A percentile compares a stretch with the other conserved stretches of the same genome.
phyloP scores from a whole-genome alignment of 2,329 filamentous ascomycete species.

The Stemphylium lycopersici region DNA sequence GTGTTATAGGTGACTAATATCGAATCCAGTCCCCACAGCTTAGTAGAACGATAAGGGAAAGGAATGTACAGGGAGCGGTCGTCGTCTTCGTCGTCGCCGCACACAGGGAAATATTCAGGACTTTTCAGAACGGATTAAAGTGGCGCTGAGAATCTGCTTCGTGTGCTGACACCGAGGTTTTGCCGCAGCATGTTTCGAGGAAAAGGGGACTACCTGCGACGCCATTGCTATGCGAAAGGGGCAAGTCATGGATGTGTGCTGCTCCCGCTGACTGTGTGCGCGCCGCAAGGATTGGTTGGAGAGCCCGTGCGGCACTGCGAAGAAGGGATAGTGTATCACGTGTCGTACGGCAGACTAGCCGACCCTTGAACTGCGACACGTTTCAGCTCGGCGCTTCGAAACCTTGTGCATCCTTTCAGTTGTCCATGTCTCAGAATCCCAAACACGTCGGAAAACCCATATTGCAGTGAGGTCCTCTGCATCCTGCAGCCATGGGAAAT shows the following conservation, averaged over 20 bases:
- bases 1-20: neutral
- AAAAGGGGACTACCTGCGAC: conserved; percentile 19
- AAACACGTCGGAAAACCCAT: conserved; percentile 21
- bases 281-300: conserved; percentile 16
- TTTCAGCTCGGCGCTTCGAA: conserved; percentile 28
- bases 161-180: conserved; percentile 2
- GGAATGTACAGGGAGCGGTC: neutral
- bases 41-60: neutral
- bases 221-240: conserved; percentile 16
- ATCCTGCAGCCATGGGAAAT: no score
- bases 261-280: conserved; percentile 6
- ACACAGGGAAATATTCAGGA: neutral
- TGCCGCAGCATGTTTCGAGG: conserved; percentile 7
- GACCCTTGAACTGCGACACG: conserved; percentile 3
- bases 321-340: conserved; percentile 17
- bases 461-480: neutral
- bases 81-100: neutral
- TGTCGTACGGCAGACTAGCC: conserved; percentile 9
- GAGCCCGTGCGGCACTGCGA: conserved; percentile 10
- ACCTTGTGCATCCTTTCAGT: conserved; percentile 14
- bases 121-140: conserved; percentile 1
- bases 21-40: neutral
- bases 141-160: conserved; percentile 1
- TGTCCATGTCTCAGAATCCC: conserved; percentile 15
- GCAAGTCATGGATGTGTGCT: conserved; percentile 19